Evolutionary conservation across 1,139 yeast genomes (phyloP).

Genomic region (Hyphopichia pseudoburtonii): DNA sequence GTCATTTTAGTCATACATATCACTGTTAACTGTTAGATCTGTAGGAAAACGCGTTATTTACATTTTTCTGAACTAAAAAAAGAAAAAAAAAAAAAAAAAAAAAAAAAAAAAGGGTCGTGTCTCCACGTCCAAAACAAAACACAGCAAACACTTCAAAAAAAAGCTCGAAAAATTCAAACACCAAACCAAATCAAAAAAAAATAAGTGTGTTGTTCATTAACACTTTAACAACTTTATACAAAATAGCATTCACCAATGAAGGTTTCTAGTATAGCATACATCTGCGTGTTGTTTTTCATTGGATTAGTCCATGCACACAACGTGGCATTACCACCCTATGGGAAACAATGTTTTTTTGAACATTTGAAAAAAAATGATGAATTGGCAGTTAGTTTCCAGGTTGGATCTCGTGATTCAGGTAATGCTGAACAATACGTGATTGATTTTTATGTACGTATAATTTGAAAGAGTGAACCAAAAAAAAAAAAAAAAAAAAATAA

Average conservation of each 20-base stretch:
- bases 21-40: no score
- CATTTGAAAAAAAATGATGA: constrained; percentile 80
- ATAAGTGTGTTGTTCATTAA: background rate
- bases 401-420: constrained; percentile 83
- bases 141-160: no score
- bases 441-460: constrained; percentile 63
- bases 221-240: background rate
- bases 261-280: background rate
- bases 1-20: no score
- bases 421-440: constrained; percentile 75
- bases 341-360: constrained; percentile 88
- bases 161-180: no score
- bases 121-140: no score
- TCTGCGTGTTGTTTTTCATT: constrained; percentile 6
- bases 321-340: constrained; percentile 79
- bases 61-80: no score
- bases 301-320: constrained; percentile 60
- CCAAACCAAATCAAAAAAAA: no score
- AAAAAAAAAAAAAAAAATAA: no score
- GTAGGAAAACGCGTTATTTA: no score
- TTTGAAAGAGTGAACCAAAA: no score
- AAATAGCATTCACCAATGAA: background rate
- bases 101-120: background rate
- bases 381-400: constrained; percentile 87
- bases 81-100: no score